Conservation (phyloP, 148 eudicot species). For the Silene conica region DNA sequence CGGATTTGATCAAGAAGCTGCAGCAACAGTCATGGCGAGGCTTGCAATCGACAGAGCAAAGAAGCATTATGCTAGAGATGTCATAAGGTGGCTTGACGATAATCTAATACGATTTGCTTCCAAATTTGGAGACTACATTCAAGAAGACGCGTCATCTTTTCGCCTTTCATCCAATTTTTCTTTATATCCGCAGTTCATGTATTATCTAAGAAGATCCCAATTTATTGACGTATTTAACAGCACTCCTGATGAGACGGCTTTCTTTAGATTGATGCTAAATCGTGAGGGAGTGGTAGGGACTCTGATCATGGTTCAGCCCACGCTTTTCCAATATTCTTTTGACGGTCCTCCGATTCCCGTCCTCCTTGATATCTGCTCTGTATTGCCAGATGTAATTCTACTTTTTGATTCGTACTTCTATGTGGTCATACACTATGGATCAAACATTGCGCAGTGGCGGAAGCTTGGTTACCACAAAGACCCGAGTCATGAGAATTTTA, state of each 20-base stretch:
- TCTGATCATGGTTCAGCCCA: conserved; percentile 90
- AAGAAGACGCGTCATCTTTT: conserved; percentile 83
- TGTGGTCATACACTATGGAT: conserved; percentile 86
- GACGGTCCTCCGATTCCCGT: conserved; percentile 92
- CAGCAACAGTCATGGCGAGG: conserved; percentile 78
- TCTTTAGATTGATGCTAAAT: conserved; percentile 79
- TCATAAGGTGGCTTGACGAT: conserved; percentile 83
- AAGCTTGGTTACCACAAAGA: conserved; percentile 83
- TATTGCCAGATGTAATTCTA: conserved; percentile 81
- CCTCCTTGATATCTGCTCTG: conserved; percentile 74
- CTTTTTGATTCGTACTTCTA: conserved; percentile 88
- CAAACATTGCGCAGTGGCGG: conserved; percentile 84
- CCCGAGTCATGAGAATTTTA: conserved; percentile 71
- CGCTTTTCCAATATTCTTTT: conserved; percentile 85
- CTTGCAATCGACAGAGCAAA: conserved; percentile 68
- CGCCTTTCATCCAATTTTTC: conserved; percentile 88
- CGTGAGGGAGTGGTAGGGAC: conserved; percentile 88
- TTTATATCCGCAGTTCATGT: conserved; percentile 89
- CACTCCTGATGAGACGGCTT: conserved; percentile 93
- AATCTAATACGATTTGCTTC: conserved; percentile 61
- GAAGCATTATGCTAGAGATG: conserved; percentile 56
- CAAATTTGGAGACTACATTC: conserved; percentile 78
- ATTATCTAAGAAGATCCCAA: conserved; percentile 83
- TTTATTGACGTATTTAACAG: conserved; percentile 86
- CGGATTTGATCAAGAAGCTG: conserved; percentile 96